Evolutionary conservation across 2,329 filamentous ascomycete genomes (phyloP), one percentile per base, ranked within the genome.

Genomic region (Colletotrichum sp.): DNA sequence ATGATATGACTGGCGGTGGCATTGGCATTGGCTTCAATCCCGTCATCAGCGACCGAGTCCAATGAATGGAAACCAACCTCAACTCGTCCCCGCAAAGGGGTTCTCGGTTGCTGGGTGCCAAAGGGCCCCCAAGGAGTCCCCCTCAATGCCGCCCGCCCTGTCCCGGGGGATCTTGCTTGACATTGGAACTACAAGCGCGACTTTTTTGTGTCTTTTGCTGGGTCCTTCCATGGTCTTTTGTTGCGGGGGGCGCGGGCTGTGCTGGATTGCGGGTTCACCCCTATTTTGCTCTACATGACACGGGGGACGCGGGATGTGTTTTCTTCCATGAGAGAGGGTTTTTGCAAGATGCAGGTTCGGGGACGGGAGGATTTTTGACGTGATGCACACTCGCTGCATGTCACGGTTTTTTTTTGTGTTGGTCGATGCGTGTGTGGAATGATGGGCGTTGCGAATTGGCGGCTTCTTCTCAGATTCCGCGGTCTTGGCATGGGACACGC

Each of bases 141-240:
- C 36, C 68, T 71, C 68, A 75, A 66, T 75, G 67, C 72, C 68
- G 52, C 34, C 44, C 55, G 72, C 69, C 69, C 72, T 72, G 39
- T 49, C 18, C 39, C 18, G 18, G 39, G 39, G 39, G 18, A 49
- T 49, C 39, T 49, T 49, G 36, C 36, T 44, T 44, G 36, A 44
- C 36, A 6, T 0, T n/a, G 36, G 36, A 44, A 44, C 9, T 49
- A n/a, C 44, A 52, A 52, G 44, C 44, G n/a, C 12, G n/a, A 52
- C 44, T 52, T 52, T 52, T 52, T 13, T 52, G 44, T 44, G 39
- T 0, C 3, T 52, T 52, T 13, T 52, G 44, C 44, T 52, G 44
- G 44, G n/a, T 52, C 44, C 44, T 52, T 52, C 44, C 44, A 52
- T 21, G 44, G 44, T 52, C n/a, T 52, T 8, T 24, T 21, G 32